Evolutionary conservation across 495 filamentous ascomycete genomes (phyloP).

Genomic region (Rusavskia elegans): DNA sequence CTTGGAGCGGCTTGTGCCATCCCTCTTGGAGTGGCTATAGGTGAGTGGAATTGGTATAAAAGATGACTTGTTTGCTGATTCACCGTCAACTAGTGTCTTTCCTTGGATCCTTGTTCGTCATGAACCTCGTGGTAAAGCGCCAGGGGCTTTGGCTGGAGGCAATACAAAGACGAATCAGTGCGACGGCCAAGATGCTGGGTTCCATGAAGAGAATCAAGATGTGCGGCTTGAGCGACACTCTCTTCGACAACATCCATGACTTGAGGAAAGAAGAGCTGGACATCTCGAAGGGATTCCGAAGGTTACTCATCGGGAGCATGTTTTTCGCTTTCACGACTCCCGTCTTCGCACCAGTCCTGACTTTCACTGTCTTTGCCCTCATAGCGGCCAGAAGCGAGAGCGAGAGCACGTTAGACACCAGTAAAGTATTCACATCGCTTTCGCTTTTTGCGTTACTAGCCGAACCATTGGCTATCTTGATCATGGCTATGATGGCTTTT

Average conservation of each 20-base stretch:
- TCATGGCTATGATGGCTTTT: slow-evolving; percentile 38
- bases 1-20: slow-evolving; percentile 38
- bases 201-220: slow-evolving; percentile 50
- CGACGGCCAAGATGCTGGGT: slow-evolving; percentile 34
- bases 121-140: slow-evolving; percentile 27
- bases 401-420: slow-evolving; percentile 27
- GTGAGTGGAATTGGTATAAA: too few species aligned
- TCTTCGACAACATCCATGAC: slow-evolving; percentile 27
- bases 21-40: slow-evolving; percentile 36
- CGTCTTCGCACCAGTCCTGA: slow-evolving; percentile 34
- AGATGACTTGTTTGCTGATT: too few species aligned
- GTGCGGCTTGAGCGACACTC: slow-evolving; percentile 33
- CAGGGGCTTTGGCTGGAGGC: slow-evolving; percentile 37
- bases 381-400: slow-evolving; percentile 28
- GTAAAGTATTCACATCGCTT: slow-evolving; percentile 40
- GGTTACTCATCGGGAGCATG: slow-evolving; percentile 37
- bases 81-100: slow-evolving; percentile 18
- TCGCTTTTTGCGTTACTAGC: slow-evolving; percentile 45
- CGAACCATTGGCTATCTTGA: slow-evolving; percentile 36
- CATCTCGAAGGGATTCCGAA: slow-evolving; percentile 39
- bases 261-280: slow-evolving; percentile 40
- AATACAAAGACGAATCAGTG: slow-evolving; percentile 34
- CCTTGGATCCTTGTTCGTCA: slow-evolving; percentile 24
- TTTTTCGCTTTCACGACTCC: slow-evolving; percentile 26
- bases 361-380: slow-evolving; percentile 33